Evolutionary conservation across 1,139 yeast species (phyloP).

Genomic region (Arxiozyma heterogenica): DNA sequence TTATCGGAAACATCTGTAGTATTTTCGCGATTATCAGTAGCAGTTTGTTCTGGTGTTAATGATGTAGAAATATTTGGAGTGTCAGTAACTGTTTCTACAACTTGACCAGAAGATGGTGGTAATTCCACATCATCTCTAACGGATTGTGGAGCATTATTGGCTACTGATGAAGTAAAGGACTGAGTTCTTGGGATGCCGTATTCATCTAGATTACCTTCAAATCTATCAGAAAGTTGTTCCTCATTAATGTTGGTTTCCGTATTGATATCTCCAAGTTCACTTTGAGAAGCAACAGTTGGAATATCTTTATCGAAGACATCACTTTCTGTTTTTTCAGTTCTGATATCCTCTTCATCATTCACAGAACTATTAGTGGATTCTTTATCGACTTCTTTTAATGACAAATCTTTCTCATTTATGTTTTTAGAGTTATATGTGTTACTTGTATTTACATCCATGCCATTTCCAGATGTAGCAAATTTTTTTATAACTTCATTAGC

Average conservation of each 20-base stretch:
- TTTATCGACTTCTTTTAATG: slow-evolving; percentile 10
- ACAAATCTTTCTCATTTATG: slow-evolving; percentile 19
- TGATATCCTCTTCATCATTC: slow-evolving; percentile 19
- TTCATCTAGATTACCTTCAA: slow-evolving; percentile 30
- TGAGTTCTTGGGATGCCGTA: slow-evolving; percentile 47
- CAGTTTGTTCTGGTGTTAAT: not conserved
- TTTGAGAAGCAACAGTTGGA: slow-evolving; percentile 29
- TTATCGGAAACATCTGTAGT: not conserved
- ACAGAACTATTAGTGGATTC: not conserved
- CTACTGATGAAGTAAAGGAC: slow-evolving; percentile 82
- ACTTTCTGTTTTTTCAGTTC: slow-evolving; percentile 20
- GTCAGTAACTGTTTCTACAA: slow-evolving; percentile 8
- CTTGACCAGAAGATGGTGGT: slow-evolving; percentile 12
- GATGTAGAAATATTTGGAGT: slow-evolving; percentile 5
- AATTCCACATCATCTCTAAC: slow-evolving; percentile 36
- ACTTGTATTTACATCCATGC: slow-evolving; percentile 13
- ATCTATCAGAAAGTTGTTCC: slow-evolving; percentile 21
- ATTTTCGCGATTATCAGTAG: not conserved
- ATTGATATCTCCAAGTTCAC: slow-evolving; percentile 29
- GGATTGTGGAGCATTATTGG: slow-evolving; percentile 83
- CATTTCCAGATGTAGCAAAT: not conserved
- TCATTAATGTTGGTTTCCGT: slow-evolving; percentile 6
- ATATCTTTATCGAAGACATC: slow-evolving; percentile 31
- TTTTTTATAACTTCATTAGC: slow-evolving; percentile 29
- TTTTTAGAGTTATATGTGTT: slow-evolving; percentile 21